Base-by-base conservation (phyloP, 2,329 filamentous ascomycete species). In the Ceratocystis huliohia region DNA sequence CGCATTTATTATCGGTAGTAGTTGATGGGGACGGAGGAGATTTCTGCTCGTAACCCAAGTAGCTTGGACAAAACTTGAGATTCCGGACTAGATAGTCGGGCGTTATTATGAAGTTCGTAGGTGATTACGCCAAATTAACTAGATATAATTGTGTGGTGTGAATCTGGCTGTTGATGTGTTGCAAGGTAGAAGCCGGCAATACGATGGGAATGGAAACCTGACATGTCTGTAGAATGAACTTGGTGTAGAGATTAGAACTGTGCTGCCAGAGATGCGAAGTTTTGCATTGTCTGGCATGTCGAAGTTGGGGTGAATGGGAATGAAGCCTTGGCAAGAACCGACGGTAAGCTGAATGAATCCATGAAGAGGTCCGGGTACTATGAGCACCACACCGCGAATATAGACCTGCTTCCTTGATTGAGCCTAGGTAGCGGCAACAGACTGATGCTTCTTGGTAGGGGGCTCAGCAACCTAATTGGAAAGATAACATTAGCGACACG, bases 401-500 rank as follows among this genome's bases (percentile, higher is more conserved):
- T 17, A 33, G 17, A 3, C 13, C 13, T 10, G 28, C 28, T 37
- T 59, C 53, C 17, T 17, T n/a, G 10, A 33, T 17, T 4, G 10
- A 25, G 17, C 17, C 61, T 63, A 63, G 41, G 41, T 63, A 22
- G 61, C 61, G 17, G 61, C 41, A n/a, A 63, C 61, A 30, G 61
- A 28, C 41, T 25, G 61, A 5, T 63, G 61, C 46, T 30, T 63
- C 44, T 46, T 45, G 13, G 22, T 41, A 17, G 25, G 61, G 13
- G 10, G 20, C 8, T 63, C 44, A n/a, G 13, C 22, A 20, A n/a
- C 33, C 63, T 37, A 56, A 44, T 56, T 1, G 28, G 53, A 20
- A 30, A 37, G 53, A 41, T 41, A 1, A 13, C 13, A 41, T 41
- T 41, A 41, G 37, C 10, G 10, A 13, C 37, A 13, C 37, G 37